These are phyloP conservation scores for Suillus placidus DNA, from an alignment of 768 basidiomycete genomes.

Conservation along the genomic window DNA sequence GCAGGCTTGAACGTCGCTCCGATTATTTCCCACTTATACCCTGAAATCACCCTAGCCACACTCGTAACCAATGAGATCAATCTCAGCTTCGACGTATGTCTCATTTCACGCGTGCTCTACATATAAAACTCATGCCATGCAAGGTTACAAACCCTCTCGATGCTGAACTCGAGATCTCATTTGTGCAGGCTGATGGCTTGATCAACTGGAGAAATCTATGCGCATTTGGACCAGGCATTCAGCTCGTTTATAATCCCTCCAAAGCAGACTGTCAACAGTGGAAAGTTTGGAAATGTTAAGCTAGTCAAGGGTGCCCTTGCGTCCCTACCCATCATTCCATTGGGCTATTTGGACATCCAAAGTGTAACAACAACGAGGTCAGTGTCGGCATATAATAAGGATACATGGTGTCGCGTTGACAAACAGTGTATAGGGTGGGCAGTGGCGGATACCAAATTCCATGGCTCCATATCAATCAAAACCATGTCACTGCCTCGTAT, in stretches of 20 bases:
- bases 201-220: constrained; percentile 56
- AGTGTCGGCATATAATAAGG: constrained; percentile 14
- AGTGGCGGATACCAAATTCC: constrained; percentile 62
- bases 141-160: constrained; percentile 60
- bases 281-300: constrained; percentile 56
- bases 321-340: constrained; percentile 60
- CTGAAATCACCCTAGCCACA: constrained; percentile 52
- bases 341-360: constrained; percentile 55
- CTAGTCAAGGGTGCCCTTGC: constrained; percentile 59
- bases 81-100: constrained; percentile 59
- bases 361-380: constrained; percentile 47
- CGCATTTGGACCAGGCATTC: constrained; percentile 60
- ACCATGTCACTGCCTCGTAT: constrained; percentile 55
- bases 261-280: constrained; percentile 62
- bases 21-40: constrained; percentile 59
- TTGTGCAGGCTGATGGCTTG: constrained; percentile 57
- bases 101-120: constrained; percentile 8
- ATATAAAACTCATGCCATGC: background rate
- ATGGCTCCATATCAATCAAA: constrained; percentile 63
- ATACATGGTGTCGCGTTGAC: background rate
- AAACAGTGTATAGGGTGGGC: constrained; percentile 39
- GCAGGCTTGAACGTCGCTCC: constrained; percentile 52
- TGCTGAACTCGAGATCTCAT: constrained; percentile 56
- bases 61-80: constrained; percentile 53
- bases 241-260: constrained; percentile 57